Percentiles rank a stretch among this genome's conserved stretches.
Evolutionary conservation across 2,329 filamentous ascomycete genomes (phyloP).

Genomic region (Microsporum ferrugineum): DNA sequence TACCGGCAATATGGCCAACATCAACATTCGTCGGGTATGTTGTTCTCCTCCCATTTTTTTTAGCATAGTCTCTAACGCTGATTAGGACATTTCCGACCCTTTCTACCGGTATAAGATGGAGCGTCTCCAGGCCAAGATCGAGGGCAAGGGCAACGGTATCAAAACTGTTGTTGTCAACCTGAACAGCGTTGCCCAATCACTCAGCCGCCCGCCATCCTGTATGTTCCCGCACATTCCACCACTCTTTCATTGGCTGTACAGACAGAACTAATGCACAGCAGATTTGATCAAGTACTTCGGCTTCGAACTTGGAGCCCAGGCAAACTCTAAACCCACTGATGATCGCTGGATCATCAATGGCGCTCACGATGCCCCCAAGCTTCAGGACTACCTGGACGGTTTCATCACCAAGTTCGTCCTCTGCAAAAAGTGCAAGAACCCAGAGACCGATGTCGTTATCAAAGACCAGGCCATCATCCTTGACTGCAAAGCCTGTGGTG

Average conservation of each 20-base stretch:
- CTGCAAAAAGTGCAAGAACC: conserved; percentile 99
- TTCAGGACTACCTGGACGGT: conserved; percentile 94
- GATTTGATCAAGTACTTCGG: conserved; percentile 99
- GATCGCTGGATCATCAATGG: conserved; percentile 99
- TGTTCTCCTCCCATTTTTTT: neutral
- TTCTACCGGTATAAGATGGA: conserved; percentile 99
- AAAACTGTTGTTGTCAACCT: conserved; percentile 98
- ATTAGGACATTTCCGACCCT: conserved; percentile 77
- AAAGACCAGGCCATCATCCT: conserved; percentile 86
- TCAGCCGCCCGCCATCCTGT: conserved; percentile 78
- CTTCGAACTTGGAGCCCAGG: conserved; percentile 96
- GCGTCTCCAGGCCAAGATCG: conserved; percentile 94
- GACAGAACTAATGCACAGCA: conserved; percentile 14
- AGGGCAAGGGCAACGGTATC: conserved; percentile 99
- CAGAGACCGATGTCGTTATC: conserved; percentile 90
- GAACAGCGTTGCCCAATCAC: conserved; percentile 80
- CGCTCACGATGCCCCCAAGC: conserved; percentile 84
- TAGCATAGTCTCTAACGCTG: conserved; percentile 6
- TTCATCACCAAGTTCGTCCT: conserved; percentile 99
- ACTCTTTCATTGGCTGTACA: conserved; percentile 1
- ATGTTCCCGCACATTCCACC: conserved; percentile 16
- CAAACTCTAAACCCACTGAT: conserved; percentile 92
- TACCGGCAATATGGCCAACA: conserved; percentile 73
- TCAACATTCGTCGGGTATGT: conserved; percentile 78
- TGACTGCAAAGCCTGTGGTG: conserved; percentile 97